Evolutionary conservation across 306 rosid species (phyloP).

Genomic region (Gastrolobium bilobum): DNA sequence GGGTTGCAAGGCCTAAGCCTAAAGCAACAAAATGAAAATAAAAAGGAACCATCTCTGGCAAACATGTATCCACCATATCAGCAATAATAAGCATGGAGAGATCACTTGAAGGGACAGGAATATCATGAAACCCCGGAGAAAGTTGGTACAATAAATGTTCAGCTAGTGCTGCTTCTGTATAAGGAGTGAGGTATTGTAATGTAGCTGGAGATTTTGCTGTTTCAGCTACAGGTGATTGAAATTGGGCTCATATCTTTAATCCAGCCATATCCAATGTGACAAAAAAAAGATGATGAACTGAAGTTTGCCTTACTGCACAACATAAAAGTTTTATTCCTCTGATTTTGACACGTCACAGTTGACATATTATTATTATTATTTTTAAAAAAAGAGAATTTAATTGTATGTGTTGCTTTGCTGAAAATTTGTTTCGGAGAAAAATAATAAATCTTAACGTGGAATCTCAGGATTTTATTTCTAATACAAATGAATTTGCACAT

Average conservation of each 20-base stretch:
- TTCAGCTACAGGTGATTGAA: neutral
- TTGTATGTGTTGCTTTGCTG: neutral
- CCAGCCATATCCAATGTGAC: constrained; percentile 5
- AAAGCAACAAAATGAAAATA: neutral
- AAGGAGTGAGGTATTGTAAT: too few relatives aligned
- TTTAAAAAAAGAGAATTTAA: neutral
- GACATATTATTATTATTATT: neutral
- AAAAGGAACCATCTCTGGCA: constrained; percentile 18
- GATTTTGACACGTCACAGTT: constrained; percentile 18
- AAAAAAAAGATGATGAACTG: neutral
- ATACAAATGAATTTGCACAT: neutral
- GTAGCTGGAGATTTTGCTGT: too few relatives aligned
- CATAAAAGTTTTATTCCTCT: neutral
- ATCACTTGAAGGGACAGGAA: constrained; percentile 1
- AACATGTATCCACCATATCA: constrained; percentile 15
- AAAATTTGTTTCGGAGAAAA: neutral
- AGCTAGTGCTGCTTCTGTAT: too few relatives aligned
- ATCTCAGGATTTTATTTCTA: neutral
- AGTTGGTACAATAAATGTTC: neutral
- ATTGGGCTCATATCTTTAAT: constrained; percentile 5
- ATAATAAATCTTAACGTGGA: constrained; percentile 5
- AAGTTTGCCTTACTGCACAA: neutral
- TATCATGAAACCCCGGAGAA: constrained; percentile 17
- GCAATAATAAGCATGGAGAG: constrained; percentile 25
- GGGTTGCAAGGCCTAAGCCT: neutral